These are phyloP conservation scores for Rhamnella rubrinervis DNA, from an alignment of 331 rosid species.

Conservation along the genomic window DNA sequence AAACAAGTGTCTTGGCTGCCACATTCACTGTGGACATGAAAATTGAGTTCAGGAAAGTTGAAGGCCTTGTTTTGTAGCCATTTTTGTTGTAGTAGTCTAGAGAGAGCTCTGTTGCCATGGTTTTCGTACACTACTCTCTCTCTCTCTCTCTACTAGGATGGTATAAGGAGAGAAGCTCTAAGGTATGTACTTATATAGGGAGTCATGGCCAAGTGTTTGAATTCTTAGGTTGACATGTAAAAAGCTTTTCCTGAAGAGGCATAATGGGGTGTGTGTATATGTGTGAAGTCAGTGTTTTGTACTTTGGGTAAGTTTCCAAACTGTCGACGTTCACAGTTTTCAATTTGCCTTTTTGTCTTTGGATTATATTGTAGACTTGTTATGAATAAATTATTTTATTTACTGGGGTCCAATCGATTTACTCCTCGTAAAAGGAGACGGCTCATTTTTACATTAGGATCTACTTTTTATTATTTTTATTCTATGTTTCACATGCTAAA, in stretches of 20 bases:
- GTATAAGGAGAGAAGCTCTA: too few species aligned
- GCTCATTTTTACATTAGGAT: too few species aligned
- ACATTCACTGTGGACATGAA: constrained; percentile 39
- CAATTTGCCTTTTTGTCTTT: not conserved
- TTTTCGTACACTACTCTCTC: not conserved
- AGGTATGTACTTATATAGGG: not conserved
- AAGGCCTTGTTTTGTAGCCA: constrained; percentile 2
- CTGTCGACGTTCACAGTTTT: constrained; percentile 11
- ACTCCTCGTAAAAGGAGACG: too few species aligned
- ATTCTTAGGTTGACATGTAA: constrained; percentile 17
- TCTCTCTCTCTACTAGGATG: not conserved
- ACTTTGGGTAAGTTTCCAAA: too few species aligned
- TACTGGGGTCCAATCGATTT: too few species aligned
- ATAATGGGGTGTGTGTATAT: not conserved
- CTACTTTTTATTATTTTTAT: too few species aligned
- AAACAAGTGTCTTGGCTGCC: constrained; percentile 40
- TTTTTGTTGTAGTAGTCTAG: constrained; percentile 7
- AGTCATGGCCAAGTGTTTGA: constrained; percentile 20
- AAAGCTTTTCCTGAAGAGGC: not conserved
- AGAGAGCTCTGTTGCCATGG: constrained; percentile 13
- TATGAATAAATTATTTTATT: too few species aligned
- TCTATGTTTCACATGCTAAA: too few species aligned
- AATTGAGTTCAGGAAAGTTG: constrained; percentile 26
- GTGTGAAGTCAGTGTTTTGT: not conserved
- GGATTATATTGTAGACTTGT: too few species aligned